Evolutionary conservation across 441 rosid species (phyloP).

Genomic region (Arabidopsis hybrid): DNA sequence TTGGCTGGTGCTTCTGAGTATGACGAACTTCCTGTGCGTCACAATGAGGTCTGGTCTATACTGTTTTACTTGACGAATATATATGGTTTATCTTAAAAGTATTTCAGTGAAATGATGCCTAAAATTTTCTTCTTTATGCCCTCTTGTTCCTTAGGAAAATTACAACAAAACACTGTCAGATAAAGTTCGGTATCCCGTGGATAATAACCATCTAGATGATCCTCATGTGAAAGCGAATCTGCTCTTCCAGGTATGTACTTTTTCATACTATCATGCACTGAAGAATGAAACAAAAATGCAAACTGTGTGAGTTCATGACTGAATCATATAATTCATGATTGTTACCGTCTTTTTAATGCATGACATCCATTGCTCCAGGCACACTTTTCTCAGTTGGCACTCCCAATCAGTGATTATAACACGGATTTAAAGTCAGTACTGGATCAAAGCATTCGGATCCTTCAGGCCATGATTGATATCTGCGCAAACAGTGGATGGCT

Average conservation of each 20-base stretch:
- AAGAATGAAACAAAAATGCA: conserved; percentile 13
- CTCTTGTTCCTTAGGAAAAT: conserved; percentile 66
- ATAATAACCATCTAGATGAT: conserved; percentile 84
- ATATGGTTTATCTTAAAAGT: conserved; percentile 4
- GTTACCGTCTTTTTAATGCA: conserved; percentile 10
- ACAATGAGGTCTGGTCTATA: conserved; percentile 78
- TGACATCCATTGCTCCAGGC: conserved; percentile 61
- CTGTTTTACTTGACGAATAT: conserved; percentile 15
- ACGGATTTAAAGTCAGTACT: conserved; percentile 97
- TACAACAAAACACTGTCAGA: conserved; percentile 79
- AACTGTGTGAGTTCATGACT: conserved; percentile 19
- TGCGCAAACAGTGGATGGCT: conserved; percentile 99
- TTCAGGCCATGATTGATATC: conserved; percentile 98
- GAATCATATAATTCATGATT: conserved; percentile 21
- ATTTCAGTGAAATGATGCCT: background rate
- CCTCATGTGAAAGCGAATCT: conserved; percentile 96
- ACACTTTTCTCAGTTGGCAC: conserved; percentile 88
- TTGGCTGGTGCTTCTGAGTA: conserved; percentile 92
- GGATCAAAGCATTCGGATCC: conserved; percentile 98
- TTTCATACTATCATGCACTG: conserved; percentile 16
- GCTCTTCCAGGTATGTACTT: conserved; percentile 74
- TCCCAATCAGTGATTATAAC: conserved; percentile 92
- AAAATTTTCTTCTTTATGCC: conserved; percentile 13
- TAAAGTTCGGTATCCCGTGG: conserved; percentile 78
- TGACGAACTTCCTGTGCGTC: conserved; percentile 97